These are phyloP conservation scores for Aspergillus luchuensis DNA, from an alignment of 2,329 filamentous ascomycete genomes.

Conservation along the genomic window DNA sequence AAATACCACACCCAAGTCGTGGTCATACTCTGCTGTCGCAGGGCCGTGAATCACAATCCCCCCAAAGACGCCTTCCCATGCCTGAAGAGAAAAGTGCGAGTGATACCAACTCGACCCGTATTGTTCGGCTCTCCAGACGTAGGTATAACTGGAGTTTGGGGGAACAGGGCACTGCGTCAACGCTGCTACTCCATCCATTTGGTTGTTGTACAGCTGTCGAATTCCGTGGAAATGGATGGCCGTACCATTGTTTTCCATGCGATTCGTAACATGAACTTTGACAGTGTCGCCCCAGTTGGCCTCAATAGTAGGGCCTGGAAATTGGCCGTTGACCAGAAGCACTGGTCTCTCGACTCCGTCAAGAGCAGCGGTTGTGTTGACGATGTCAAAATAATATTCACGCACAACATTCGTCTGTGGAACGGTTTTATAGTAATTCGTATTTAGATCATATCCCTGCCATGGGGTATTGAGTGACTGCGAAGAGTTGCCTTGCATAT, in stretches of 20 bases:
- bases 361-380: conserved; percentile 18
- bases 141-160: conserved; percentile 39
- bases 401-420: conserved; percentile 19
- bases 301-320: conserved; percentile 67
- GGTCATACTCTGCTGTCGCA: conserved; percentile 42
- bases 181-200: conserved; percentile 34
- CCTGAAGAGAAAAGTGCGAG: conserved; percentile 41
- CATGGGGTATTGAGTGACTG: neutral
- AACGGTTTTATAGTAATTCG: conserved; percentile 34
- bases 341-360: conserved; percentile 42
- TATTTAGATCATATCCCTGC: conserved; percentile 30
- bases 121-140: conserved; percentile 39
- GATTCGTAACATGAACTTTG: conserved; percentile 58
- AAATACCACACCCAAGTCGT: conserved; percentile 38
- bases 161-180: conserved; percentile 46
- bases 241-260: conserved; percentile 35
- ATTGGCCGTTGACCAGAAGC: conserved; percentile 63
- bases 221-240: conserved; percentile 41
- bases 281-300: conserved; percentile 65
- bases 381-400: conserved; percentile 23
- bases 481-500: neutral
- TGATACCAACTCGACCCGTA: conserved; percentile 42
- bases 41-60: conserved; percentile 55
- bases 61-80: conserved; percentile 60
- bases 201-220: conserved; percentile 33